Conservation (phyloP, 169 alveolate genomes). For the Plasmodium reichenowi region DNA sequence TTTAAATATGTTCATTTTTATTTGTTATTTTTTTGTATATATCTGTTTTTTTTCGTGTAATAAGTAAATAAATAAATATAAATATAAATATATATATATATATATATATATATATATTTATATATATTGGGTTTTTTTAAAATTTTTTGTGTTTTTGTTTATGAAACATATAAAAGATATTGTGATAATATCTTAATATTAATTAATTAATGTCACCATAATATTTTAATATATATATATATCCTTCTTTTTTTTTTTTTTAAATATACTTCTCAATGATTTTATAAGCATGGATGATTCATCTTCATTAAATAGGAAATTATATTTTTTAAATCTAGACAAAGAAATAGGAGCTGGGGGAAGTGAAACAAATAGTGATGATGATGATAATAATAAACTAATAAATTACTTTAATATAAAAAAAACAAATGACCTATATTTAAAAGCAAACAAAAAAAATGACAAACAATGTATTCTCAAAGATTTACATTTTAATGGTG, state of each 20-base stretch:
- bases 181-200: too few relatives aligned
- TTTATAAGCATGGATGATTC: background rate
- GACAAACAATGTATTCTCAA: conserved; percentile 25
- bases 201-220: too few relatives aligned
- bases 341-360: conserved; percentile 7
- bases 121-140: too few relatives aligned
- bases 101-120: too few relatives aligned
- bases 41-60: too few relatives aligned
- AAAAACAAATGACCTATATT: conserved; percentile 3
- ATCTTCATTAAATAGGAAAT: background rate
- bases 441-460: background rate
- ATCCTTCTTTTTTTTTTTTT: background rate
- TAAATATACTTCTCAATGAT: background rate
- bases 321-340: conserved; percentile 17
- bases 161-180: too few relatives aligned
- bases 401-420: conserved; percentile 13
- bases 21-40: too few relatives aligned
- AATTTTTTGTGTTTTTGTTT: too few relatives aligned
- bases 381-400: conserved; percentile 1
- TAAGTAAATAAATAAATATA: too few relatives aligned
- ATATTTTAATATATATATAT: too few relatives aligned
- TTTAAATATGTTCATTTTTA: too few relatives aligned
- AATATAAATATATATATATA: too few relatives aligned
- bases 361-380: conserved; percentile 13
- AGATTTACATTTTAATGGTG: conserved; percentile 38